Evolutionary conservation across 2,329 filamentous ascomycete genomes (phyloP).

Genomic region (Curvularia lunata): DNA sequence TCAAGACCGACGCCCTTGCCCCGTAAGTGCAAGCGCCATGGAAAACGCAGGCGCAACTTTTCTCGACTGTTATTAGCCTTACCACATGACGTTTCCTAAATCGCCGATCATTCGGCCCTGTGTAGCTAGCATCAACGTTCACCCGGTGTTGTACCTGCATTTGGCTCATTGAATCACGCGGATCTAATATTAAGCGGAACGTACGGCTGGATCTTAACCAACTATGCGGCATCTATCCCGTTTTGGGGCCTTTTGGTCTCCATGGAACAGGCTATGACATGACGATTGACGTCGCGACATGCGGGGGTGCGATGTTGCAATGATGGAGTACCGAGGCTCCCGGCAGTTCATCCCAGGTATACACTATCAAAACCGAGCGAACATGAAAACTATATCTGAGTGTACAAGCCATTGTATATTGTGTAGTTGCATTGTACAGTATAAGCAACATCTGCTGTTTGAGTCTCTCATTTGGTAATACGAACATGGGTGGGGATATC

Average conservation of each 20-base stretch:
- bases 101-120: slow-evolving; percentile 1
- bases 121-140: background rate
- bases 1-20: background rate
- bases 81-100: background rate
- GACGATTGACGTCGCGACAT: slow-evolving; percentile 12
- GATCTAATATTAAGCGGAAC: background rate
- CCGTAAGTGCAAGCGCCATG: slow-evolving; percentile 4
- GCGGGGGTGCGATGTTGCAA: slow-evolving; percentile 21
- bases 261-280: slow-evolving; percentile 3
- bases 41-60: background rate
- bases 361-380: no score
- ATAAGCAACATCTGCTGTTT: no score
- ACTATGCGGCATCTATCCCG: background rate
- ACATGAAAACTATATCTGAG: no score
- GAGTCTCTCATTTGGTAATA: no score
- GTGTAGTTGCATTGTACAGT: no score
- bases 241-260: slow-evolving; percentile 5
- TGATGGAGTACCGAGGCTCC: background rate
- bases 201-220: background rate
- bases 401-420: no score
- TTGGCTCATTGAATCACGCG: background rate
- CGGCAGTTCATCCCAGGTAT: no score
- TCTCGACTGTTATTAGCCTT: background rate
- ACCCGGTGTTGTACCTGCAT: slow-evolving; percentile 7
- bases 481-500: no score